These are phyloP conservation scores for Penicillium sp. DNA, from an alignment of 2,329 filamentous ascomycete genomes.

Conservation along the genomic window DNA sequence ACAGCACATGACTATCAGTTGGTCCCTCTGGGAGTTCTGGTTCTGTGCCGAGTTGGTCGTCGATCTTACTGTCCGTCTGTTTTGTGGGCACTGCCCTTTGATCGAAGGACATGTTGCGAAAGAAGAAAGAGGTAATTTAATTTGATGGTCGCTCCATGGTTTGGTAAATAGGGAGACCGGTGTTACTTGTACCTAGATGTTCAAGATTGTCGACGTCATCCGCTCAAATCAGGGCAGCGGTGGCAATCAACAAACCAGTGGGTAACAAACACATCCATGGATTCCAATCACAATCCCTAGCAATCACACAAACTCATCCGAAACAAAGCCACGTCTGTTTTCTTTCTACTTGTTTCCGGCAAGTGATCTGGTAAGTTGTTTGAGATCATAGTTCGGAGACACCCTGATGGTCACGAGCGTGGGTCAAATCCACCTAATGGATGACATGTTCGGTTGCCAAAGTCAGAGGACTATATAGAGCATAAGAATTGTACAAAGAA, in stretches of 20 bases:
- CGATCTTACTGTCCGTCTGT: neutral
- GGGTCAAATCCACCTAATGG: neutral
- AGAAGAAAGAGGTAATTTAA: too few relatives aligned
- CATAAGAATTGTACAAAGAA: too few relatives aligned
- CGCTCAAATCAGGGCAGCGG: neutral
- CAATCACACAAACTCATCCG: too few relatives aligned
- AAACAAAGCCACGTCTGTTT: too few relatives aligned
- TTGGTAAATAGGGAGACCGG: too few relatives aligned
- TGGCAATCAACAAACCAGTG: neutral
- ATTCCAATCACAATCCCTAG: too few relatives aligned
- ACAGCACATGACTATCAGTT: slow-evolving; percentile 28
- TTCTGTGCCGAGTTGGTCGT: neutral
- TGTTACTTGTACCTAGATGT: neutral
- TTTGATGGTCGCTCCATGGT: neutral
- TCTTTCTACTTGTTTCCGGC: too few relatives aligned
- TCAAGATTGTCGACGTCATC: slow-evolving; percentile 4
- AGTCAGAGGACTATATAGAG: too few relatives aligned
- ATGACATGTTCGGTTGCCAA: neutral
- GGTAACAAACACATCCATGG: too few relatives aligned
- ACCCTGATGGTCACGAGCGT: neutral
- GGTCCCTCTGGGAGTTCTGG: slow-evolving; percentile 12
- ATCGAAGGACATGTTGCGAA: neutral
- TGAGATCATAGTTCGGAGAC: neutral
- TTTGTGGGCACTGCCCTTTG: neutral
- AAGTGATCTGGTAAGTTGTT: neutral